A percentile compares a stretch with the other conserved stretches of the same genome.
These are phyloP conservation scores for Tetrahymena thermophila DNA, from an alignment of 73 alveolate species.

Conservation along the genomic window DNA sequence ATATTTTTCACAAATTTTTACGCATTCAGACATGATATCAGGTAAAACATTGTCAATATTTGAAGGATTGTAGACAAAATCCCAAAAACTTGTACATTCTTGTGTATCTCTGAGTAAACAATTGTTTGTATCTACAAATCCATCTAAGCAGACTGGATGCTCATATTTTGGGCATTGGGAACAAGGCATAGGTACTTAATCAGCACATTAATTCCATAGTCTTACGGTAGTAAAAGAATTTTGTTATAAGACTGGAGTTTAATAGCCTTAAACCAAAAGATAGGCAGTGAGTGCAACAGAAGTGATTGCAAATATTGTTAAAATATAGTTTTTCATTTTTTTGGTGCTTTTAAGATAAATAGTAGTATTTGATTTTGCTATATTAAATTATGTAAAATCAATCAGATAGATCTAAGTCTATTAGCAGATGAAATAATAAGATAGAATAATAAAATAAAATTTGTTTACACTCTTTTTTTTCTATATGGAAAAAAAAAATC, in stretches of 20 bases:
- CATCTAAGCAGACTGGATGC: background rate
- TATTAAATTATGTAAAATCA: background rate
- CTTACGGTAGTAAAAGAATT: background rate
- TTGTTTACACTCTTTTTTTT: background rate
- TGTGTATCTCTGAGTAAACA: background rate
- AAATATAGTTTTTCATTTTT: background rate
- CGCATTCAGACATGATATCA: background rate
- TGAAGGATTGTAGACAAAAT: background rate
- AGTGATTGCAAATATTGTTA: background rate
- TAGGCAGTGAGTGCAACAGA: background rate
- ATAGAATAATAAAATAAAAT: background rate
- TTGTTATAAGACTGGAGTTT: background rate
- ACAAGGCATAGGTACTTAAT: background rate
- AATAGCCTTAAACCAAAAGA: background rate
- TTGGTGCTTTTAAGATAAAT: no score
- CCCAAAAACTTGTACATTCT: background rate
- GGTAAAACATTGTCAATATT: background rate
- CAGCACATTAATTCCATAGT: background rate
- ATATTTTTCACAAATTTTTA: background rate
- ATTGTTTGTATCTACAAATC: background rate
- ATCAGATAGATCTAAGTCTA: background rate
- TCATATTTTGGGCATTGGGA: background rate
- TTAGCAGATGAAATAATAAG: background rate
- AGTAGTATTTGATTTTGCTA: background rate
- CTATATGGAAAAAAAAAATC: no score